Evolutionary conservation across 192 early-diverging fungal genomes (phyloP).

Genomic region (Backusella morwellensis): DNA sequence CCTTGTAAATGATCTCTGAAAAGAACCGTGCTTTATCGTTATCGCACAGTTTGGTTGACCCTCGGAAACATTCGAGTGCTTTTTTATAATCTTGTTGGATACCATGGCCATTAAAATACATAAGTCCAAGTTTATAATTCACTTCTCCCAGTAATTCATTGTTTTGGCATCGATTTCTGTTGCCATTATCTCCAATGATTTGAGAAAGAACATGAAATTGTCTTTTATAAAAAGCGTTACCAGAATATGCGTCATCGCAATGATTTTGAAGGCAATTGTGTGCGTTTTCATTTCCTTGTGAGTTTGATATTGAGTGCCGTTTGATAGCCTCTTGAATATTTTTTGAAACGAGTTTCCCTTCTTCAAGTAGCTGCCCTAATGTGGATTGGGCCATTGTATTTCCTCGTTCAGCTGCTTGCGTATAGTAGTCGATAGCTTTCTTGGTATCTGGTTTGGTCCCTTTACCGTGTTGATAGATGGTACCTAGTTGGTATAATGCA

Average conservation of each 20-base stretch:
- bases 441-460: not conserved
- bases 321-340: not conserved
- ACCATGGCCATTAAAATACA: not conserved
- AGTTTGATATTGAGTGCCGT: not conserved
- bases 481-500: not conserved
- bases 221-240: not conserved
- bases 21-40: not conserved
- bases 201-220: not conserved
- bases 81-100: not conserved
- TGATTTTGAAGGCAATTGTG: not conserved
- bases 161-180: not conserved
- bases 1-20: not conserved
- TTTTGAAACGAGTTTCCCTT: too few species aligned
- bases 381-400: too few species aligned
- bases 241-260: not conserved
- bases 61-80: not conserved
- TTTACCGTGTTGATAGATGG: not conserved
- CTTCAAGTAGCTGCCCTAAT: too few species aligned
- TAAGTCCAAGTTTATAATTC: not conserved
- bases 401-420: not conserved
- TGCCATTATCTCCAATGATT: fast-evolving
- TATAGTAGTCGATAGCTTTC: not conserved
- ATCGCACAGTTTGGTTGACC: not conserved
- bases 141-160: not conserved
- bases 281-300: not conserved